Percentiles rank a stretch among this genome's conserved stretches.
Evolutionary conservation across 2,329 filamentous ascomycete species (phyloP).

Genomic region (Colletotrichum simmondsii): DNA sequence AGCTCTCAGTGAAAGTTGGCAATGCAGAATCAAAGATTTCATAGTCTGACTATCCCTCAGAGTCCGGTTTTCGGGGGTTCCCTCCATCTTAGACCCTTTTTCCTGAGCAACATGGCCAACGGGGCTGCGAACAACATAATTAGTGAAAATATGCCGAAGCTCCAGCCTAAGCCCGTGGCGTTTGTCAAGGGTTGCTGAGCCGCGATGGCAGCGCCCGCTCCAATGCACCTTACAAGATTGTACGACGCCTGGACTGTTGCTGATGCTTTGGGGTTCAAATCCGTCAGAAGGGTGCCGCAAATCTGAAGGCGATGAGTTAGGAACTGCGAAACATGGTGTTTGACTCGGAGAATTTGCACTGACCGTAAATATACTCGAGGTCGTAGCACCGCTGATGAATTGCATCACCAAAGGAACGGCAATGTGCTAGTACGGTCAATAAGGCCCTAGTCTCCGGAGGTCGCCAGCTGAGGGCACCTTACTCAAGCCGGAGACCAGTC

Average conservation of each 20-base stretch:
- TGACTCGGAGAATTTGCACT: background rate
- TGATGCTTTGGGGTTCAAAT: background rate
- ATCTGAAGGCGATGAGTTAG: no score
- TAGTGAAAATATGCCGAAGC: background rate
- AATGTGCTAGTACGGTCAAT: conserved; percentile 4
- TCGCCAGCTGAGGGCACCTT: no score
- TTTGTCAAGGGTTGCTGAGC: background rate
- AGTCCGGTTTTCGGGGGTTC: no score
- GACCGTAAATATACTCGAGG: conserved; percentile 29
- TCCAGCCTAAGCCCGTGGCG: background rate
- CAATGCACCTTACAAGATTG: background rate
- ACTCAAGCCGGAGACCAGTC: background rate
- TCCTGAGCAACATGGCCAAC: background rate
- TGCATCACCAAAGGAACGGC: conserved; percentile 32
- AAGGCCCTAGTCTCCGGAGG: background rate
- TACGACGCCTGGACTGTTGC: background rate
- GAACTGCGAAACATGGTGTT: no score
- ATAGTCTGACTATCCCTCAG: no score
- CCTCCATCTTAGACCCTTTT: background rate
- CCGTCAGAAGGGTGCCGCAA: no score
- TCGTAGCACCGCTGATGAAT: conserved; percentile 32
- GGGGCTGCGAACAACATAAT: background rate
- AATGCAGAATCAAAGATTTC: no score
- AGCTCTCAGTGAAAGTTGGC: no score
- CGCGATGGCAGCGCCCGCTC: background rate